Conservation (phyloP, 805 yeast genomes). For the Pichia rugopelliculosa region DNA sequence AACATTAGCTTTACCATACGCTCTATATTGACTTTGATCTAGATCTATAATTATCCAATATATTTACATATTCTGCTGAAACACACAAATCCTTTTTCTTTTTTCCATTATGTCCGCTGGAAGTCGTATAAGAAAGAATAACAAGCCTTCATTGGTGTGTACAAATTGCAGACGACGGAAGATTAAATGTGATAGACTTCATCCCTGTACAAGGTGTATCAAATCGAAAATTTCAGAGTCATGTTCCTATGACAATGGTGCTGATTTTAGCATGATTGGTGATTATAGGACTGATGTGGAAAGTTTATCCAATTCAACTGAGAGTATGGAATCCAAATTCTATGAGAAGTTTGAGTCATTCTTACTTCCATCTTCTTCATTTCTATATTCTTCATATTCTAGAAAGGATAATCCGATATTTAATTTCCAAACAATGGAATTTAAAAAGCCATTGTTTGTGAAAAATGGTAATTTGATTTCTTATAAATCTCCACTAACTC, state of each 20-base stretch:
- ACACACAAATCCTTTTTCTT: no score
- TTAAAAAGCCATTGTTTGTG: slow-evolving; percentile 2
- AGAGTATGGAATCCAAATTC: neutral
- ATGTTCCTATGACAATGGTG: slow-evolving; percentile 1
- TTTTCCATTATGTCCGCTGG: neutral
- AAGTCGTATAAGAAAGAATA: slow-evolving; percentile 28
- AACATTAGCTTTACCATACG: no score
- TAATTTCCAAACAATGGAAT: slow-evolving; percentile 1
- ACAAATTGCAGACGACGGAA: slow-evolving; percentile 25
- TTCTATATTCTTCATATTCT: neutral
- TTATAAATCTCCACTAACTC: slow-evolving; percentile 2
- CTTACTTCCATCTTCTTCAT: neutral
- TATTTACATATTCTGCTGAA: neutral
- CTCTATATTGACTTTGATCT: no score
- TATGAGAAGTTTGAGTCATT: neutral
- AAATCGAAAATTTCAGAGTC: slow-evolving; percentile 9
- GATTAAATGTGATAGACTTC: slow-evolving; percentile 25
- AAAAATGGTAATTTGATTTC: neutral
- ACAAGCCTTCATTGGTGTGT: slow-evolving; percentile 38
- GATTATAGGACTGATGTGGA: neutral
- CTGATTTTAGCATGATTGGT: neutral
- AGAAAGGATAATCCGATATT: neutral
- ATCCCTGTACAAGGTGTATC: slow-evolving; percentile 27
- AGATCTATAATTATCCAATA: no score
- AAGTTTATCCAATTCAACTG: neutral